phyloP scores from a whole-genome alignment of 1,139 yeast species.

The Taphrina populina region DNA sequence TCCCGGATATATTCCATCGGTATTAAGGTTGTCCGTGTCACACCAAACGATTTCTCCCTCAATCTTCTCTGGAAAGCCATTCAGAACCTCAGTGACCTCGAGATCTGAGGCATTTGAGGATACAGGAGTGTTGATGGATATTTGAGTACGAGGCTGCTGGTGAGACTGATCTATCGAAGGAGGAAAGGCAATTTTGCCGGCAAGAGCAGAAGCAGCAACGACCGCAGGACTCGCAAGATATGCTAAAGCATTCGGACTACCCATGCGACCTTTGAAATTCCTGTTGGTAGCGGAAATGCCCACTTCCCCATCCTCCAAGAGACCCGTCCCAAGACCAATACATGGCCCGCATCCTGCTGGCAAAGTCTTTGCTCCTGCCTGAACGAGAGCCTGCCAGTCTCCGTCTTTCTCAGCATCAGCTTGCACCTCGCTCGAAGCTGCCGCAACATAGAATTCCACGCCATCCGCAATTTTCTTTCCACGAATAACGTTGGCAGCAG shows the following conservation, averaged over 20 bases:
- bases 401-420: conserved; percentile 85
- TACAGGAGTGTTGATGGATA: conserved; percentile 41
- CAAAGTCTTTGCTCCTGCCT: conserved; percentile 90
- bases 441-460: conserved; percentile 94
- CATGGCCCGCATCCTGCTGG: conserved; percentile 99
- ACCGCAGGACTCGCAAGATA: conserved; percentile 96
- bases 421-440: conserved; percentile 92
- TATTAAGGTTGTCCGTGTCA: conserved; percentile 95
- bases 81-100: conserved; percentile 65
- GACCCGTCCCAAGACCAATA: conserved; percentile 93
- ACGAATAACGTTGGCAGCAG: conserved; percentile 84
- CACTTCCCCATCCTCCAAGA: conserved; percentile 90
- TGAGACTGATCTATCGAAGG: conserved; percentile 45
- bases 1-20: conserved; percentile 98
- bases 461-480: conserved; percentile 81
- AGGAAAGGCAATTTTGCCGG: conserved; percentile 91
- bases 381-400: conserved; percentile 84
- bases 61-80: conserved; percentile 85
- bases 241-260: conserved; percentile 92
- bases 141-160: conserved; percentile 36
- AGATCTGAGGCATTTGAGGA: conserved; percentile 46
- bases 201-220: conserved; percentile 94
- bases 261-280: conserved; percentile 99
- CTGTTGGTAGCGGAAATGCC: conserved; percentile 98
- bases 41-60: conserved; percentile 90